Percentiles rank a stretch among this genome's conserved stretches.
These are phyloP conservation scores for Brettanomyces sp. DNA, from an alignment of 805 yeast species.

Conservation along the genomic window DNA sequence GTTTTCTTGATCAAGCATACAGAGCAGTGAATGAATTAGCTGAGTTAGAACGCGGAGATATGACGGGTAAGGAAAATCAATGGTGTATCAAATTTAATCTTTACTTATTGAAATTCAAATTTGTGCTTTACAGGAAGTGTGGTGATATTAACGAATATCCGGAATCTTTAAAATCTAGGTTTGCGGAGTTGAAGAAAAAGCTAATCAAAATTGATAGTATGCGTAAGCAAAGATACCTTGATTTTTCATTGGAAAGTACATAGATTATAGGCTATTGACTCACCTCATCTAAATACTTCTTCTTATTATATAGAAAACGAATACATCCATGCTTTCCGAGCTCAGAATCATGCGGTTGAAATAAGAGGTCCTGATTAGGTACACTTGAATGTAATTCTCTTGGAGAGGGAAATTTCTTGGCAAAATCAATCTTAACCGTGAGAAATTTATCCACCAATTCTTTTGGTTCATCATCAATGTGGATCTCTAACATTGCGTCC, in stretches of 20 bases:
- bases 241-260: constrained; percentile 11
- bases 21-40: constrained; percentile 50
- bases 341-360: constrained; percentile 21
- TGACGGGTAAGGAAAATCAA: constrained; percentile 42
- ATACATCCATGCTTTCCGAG: constrained; percentile 23
- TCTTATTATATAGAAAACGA: constrained; percentile 24
- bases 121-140: constrained; percentile 6
- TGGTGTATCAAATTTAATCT: constrained; percentile 66
- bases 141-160: constrained; percentile 7
- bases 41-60: constrained; percentile 63
- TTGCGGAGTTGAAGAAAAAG: constrained; percentile 28
- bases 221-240: constrained; percentile 50
- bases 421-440: constrained; percentile 22
- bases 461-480: constrained; percentile 11
- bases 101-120: constrained; percentile 34
- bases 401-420: constrained; percentile 4
- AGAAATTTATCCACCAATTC: constrained; percentile 20
- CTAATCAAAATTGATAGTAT: constrained; percentile 54
- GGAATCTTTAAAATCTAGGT: constrained; percentile 10
- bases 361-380: constrained; percentile 14
- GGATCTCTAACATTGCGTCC: constrained; percentile 11
- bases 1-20: constrained; percentile 37
- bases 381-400: neutral
- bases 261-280: neutral
- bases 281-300: constrained; percentile 19